Conservation (phyloP, 1,139 yeast species). For the Yamadazyma epiphylla region DNA sequence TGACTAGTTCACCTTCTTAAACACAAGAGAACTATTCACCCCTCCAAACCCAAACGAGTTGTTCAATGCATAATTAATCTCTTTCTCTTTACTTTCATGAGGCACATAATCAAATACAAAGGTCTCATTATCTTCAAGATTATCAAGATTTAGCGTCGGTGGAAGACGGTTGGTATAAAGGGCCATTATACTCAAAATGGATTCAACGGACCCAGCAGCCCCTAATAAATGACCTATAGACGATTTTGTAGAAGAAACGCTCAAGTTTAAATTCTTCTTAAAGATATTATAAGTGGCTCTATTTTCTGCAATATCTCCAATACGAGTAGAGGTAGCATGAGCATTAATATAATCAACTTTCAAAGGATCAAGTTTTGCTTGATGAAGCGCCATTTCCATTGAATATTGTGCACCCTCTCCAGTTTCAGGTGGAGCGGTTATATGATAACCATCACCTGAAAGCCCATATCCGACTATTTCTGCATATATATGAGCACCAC, state of each 20-base stretch:
- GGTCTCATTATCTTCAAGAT: slow-evolving; percentile 45
- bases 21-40: slow-evolving; percentile 66
- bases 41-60: slow-evolving; percentile 99
- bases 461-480: slow-evolving; percentile 86
- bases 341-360: slow-evolving; percentile 82
- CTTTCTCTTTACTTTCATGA: slow-evolving; percentile 33
- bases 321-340: slow-evolving; percentile 89
- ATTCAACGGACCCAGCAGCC: slow-evolving; percentile 94
- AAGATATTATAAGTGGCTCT: slow-evolving; percentile 63
- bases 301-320: slow-evolving; percentile 90
- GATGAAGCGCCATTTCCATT: slow-evolving; percentile 69
- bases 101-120: slow-evolving; percentile 64
- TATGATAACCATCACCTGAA: slow-evolving; percentile 89
- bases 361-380: slow-evolving; percentile 38
- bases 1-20: slow-evolving; percentile 12
- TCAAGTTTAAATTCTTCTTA: slow-evolving; percentile 19
- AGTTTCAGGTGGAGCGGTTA: slow-evolving; percentile 81
- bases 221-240: slow-evolving; percentile 93
- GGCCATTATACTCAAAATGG: slow-evolving; percentile 74
- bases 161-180: slow-evolving; percentile 59
- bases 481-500: slow-evolving; percentile 72
- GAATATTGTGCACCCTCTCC: slow-evolving; percentile 86
- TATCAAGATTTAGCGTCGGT: slow-evolving; percentile 71
- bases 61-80: slow-evolving; percentile 60
- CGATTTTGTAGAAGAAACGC: slow-evolving; percentile 83